Evolutionary conservation across 2,329 filamentous ascomycete genomes (phyloP).

Genomic region (Fusarium cyanostomum): DNA sequence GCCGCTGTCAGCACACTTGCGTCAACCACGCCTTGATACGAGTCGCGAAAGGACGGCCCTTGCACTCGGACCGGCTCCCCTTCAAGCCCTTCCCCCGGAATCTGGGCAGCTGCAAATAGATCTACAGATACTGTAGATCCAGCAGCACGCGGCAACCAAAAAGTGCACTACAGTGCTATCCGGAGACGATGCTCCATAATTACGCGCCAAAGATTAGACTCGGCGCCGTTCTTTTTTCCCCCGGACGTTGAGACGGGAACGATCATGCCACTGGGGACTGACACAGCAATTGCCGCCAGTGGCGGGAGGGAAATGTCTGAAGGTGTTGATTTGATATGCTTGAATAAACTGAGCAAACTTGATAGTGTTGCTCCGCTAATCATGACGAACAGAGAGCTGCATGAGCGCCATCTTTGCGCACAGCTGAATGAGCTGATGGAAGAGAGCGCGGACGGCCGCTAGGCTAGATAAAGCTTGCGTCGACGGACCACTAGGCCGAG

Average conservation of each 20-base stretch:
- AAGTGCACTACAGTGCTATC: slow-evolving; percentile 16
- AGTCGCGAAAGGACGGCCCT: slow-evolving; percentile 1
- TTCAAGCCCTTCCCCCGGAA: slow-evolving; percentile 25
- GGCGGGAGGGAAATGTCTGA: neutral
- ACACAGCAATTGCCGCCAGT: slow-evolving; percentile 6
- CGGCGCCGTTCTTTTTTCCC: neutral
- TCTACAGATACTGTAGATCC: slow-evolving; percentile 37
- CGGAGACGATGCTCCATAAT: slow-evolving; percentile 31
- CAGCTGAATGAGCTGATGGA: neutral
- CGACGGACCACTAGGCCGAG: no score
- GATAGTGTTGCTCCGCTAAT: neutral
- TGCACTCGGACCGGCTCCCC: slow-evolving; percentile 4
- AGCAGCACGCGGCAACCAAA: slow-evolving; percentile 28
- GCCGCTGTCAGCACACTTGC: neutral
- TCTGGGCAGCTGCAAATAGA: slow-evolving; percentile 27
- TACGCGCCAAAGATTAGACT: slow-evolving; percentile 3
- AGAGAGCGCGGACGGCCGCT: no score
- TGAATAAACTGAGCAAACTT: neutral
- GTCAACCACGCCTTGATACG: neutral
- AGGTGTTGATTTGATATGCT: slow-evolving; percentile 6
- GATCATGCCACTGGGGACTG: slow-evolving; percentile 7
- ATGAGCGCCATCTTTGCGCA: neutral
- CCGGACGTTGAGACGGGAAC: slow-evolving; percentile 1
- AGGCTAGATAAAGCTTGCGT: no score
- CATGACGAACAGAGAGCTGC: neutral